Conservation (phyloP, 768 basidiomycete species). For the Leccinum ochraceum region DNA sequence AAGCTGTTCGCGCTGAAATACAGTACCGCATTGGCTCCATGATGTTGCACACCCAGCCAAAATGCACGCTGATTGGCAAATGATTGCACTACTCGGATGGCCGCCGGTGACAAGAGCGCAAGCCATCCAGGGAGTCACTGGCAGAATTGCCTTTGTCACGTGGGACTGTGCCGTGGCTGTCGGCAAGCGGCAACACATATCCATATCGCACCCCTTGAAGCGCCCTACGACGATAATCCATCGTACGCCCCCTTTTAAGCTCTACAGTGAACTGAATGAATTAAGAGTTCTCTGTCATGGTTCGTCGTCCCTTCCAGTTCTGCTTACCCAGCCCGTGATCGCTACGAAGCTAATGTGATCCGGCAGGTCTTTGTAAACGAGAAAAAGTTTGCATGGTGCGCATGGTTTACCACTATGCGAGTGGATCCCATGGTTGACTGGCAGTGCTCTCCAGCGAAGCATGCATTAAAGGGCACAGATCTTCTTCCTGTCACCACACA, state of each 20-base stretch:
- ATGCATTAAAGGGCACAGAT: slow-evolving; percentile 94
- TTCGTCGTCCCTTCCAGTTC: slow-evolving; percentile 9
- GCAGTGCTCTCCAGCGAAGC: slow-evolving; percentile 58
- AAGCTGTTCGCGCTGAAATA: neutral
- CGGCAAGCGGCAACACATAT: no score
- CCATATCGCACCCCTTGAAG: neutral
- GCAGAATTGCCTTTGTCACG: neutral
- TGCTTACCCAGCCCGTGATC: neutral
- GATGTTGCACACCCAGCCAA: neutral
- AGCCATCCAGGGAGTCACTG: no score
- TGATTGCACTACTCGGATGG: neutral
- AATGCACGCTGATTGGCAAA: neutral
- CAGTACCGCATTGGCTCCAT: no score
- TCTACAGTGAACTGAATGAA: slow-evolving; percentile 14
- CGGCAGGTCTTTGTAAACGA: slow-evolving; percentile 72
- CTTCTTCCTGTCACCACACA: slow-evolving; percentile 83
- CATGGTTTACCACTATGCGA: slow-evolving; percentile 4
- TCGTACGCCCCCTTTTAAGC: neutral
- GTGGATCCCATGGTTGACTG: slow-evolving; percentile 14
- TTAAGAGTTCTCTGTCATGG: slow-evolving; percentile 20
- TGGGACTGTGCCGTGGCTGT: neutral
- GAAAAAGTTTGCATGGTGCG: slow-evolving; percentile 74
- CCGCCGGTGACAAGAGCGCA: no score
- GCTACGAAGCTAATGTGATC: neutral
- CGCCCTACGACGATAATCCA: neutral